Evolutionary conservation across 257 asterid genomes (phyloP), one percentile per base, ranked within the genome.

Genomic region (Oldenlandia corymbosa): DNA sequence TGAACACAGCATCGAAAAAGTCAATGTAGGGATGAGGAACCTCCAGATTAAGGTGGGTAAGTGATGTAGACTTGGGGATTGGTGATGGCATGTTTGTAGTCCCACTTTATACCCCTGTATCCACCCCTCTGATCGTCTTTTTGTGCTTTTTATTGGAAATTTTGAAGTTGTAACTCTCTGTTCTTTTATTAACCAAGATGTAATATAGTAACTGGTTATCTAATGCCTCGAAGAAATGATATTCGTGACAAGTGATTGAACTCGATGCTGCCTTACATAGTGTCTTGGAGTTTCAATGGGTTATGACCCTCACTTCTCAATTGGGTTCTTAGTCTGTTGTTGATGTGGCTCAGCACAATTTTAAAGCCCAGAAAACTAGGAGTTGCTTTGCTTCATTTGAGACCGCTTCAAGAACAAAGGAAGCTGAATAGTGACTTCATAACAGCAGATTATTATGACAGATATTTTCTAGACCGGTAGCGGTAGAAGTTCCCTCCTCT

Each of bases 31-130:
- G 66, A 72, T 79, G 82, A 80, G 73, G 65, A 79, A 84, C 68
- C 68, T 79, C 69, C 83, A 81, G 78, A 78, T 90, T 70, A 80
- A 73, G 79, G 77, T 77, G 47, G 79, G 81, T 51, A 78, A 83
- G 76, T 78, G 81, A 87, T 61, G 41, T 70, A 49, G 73, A 57
- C 60, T 32, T 42, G 43, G 48, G 39, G 70, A 53, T 50, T 47
- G 69, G 61, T 32, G 54, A 57, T 48, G 60, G 11, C 64, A 36
- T 56, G 59, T 51, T 34, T 64, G n/a, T 67, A 36, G 56, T 32
- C 50, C 31, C 55, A 10, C 67, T 30, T 54, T 20, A 31, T 45
- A 28, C 30, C 78, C 68, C 58, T 61, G 62, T 69, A 51, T 43
- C 77, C 74, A 53, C 84, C 20, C 66, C 81, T 78, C 71, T 60